Evolutionary conservation across 352 stramenopile genomes (phyloP).

Genomic region (Lagenidium sp.): DNA sequence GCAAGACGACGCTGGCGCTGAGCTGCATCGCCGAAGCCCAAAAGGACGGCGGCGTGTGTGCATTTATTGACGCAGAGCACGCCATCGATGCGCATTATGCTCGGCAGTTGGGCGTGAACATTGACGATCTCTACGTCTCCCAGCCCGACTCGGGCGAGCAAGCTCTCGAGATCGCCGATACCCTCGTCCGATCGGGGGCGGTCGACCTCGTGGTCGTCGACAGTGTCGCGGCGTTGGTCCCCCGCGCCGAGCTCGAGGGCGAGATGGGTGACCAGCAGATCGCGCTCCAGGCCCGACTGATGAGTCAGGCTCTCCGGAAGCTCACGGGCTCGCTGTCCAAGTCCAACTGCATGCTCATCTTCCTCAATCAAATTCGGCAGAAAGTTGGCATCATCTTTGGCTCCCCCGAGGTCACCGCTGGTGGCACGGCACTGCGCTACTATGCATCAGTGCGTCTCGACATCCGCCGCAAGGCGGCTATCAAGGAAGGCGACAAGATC

Average conservation of each 20-base stretch:
- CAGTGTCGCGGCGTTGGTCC: constrained; percentile 95
- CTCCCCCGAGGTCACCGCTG: constrained; percentile 95
- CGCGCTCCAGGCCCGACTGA: constrained; percentile 94
- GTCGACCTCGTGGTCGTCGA: constrained; percentile 98
- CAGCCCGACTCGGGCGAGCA: constrained; percentile 98
- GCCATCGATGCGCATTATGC: constrained; percentile 97
- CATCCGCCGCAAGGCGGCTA: constrained; percentile 90
- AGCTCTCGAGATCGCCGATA: constrained; percentile 98
- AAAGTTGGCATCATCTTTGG: constrained; percentile 98
- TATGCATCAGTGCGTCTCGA: constrained; percentile 92
- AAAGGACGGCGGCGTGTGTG: constrained; percentile 88
- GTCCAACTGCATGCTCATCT: constrained; percentile 96
- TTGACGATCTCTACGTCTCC: constrained; percentile 94
- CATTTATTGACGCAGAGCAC: constrained; percentile 99
- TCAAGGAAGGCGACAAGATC: constrained; percentile 88
- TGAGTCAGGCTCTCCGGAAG: constrained; percentile 97
- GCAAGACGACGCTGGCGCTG: constrained; percentile 97
- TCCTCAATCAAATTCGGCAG: constrained; percentile 97
- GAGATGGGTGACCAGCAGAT: constrained; percentile 97
- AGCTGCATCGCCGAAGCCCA: constrained; percentile 96
- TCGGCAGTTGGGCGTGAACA: constrained; percentile 89
- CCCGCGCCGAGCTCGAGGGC: constrained; percentile 91
- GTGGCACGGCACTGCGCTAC: constrained; percentile 78
- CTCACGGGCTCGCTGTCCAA: constrained; percentile 93
- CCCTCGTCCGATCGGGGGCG: constrained; percentile 91